Conservation (phyloP, 148 eudicot species). For the Rhododendron mucronatum region DNA sequence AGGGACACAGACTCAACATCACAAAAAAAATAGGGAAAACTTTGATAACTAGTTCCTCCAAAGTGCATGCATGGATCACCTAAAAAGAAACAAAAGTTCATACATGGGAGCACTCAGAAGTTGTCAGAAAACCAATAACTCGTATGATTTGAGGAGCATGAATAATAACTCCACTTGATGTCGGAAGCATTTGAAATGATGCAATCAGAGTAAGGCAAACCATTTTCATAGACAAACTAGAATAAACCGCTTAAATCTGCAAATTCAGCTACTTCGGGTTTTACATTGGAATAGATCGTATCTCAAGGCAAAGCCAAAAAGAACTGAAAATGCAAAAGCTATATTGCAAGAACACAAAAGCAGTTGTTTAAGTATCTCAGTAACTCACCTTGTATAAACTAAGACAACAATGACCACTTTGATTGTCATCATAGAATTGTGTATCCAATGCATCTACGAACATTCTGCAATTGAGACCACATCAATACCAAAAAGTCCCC, state of each 20-base stretch:
- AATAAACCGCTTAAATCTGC: background rate
- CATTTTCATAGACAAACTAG: background rate
- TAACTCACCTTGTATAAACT: conserved; percentile 65
- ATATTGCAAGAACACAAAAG: background rate
- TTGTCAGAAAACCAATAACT: background rate
- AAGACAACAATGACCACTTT: conserved; percentile 59
- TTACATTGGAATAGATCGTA: background rate
- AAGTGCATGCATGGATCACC: background rate
- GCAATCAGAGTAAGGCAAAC: background rate
- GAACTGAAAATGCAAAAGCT: background rate
- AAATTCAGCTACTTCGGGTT: background rate
- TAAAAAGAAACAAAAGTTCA: background rate
- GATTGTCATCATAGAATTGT: conserved; percentile 61
- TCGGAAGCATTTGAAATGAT: background rate
- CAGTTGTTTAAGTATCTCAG: background rate
- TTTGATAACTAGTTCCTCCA: background rate
- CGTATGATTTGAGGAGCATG: background rate
- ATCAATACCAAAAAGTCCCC: background rate
- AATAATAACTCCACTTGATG: background rate
- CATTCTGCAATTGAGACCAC: conserved; percentile 49
- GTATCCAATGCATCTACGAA: conserved; percentile 79
- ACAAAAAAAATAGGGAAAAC: background rate
- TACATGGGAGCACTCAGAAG: background rate
- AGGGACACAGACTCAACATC: background rate
- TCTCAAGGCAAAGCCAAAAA: background rate